Conservation (phyloP, 805 yeast species). For the Candida arabinofermentans region DNA sequence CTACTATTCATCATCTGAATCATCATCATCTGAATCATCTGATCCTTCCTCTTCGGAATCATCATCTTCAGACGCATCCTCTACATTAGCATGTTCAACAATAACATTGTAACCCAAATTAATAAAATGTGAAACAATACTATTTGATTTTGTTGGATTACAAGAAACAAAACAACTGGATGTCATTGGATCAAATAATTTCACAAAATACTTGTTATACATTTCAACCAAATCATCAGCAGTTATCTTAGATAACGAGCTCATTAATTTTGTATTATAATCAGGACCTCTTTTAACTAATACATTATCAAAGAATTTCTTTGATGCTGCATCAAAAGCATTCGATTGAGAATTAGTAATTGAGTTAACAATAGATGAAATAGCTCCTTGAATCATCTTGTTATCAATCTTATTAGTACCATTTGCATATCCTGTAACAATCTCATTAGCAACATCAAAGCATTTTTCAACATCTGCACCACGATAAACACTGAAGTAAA, state of each 20-base stretch:
- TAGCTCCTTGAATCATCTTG: conserved; percentile 63
- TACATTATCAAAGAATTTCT: conserved; percentile 61
- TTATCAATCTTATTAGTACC: conserved; percentile 56
- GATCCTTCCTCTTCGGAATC: conserved; percentile 27
- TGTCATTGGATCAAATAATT: conserved; percentile 53
- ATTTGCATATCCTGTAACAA: conserved; percentile 55
- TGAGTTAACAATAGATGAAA: conserved; percentile 68
- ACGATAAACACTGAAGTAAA: conserved; percentile 67
- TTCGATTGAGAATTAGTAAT: conserved; percentile 70
- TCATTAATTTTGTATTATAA: conserved; percentile 51
- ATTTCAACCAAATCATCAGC: conserved; percentile 46
- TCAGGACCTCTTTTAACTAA: conserved; percentile 69
- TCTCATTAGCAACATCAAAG: conserved; percentile 52
- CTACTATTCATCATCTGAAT: conserved; percentile 7
- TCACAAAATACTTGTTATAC: conserved; percentile 56
- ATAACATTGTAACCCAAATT: conserved; percentile 54
- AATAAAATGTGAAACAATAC: conserved; percentile 43
- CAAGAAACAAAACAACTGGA: conserved; percentile 69
- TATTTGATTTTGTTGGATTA: conserved; percentile 59
- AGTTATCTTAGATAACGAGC: conserved; percentile 48
- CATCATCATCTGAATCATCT: conserved; percentile 21
- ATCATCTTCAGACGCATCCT: conserved; percentile 20
- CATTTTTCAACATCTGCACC: conserved; percentile 79
- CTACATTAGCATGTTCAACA: conserved; percentile 46
- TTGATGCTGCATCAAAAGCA: conserved; percentile 57